Conservation (phyloP, 208 protist species). For the Leishmania arabica region DNA sequence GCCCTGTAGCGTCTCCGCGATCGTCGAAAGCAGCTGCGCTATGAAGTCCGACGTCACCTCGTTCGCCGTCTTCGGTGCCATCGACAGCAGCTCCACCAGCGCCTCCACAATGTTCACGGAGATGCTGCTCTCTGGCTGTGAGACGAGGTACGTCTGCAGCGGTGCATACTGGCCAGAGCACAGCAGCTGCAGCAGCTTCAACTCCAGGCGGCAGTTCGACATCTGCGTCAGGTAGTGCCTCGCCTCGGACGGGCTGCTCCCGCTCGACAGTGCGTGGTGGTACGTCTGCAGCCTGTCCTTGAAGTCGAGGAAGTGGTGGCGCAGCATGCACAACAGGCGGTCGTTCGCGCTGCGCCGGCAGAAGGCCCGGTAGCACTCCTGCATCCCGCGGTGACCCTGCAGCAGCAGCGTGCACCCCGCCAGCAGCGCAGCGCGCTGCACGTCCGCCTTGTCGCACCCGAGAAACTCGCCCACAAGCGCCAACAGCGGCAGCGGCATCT, state of each 20-base stretch:
- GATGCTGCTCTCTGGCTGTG: conserved; percentile 62
- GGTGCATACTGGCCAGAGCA: conserved; percentile 62
- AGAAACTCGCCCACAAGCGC: conserved; percentile 41
- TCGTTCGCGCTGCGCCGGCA: conserved; percentile 43
- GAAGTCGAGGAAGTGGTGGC: conserved; percentile 45
- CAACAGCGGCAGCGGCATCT: conserved; percentile 46
- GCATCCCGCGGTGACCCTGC: conserved; percentile 46
- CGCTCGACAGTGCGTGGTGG: conserved; percentile 24
- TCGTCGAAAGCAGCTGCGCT: conserved; percentile 48
- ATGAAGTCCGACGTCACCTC: conserved; percentile 44
- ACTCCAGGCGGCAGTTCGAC: conserved; percentile 33
- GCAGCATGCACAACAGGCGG: conserved; percentile 44
- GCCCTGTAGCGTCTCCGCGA: conserved; percentile 55
- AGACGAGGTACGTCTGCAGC: conserved; percentile 60
- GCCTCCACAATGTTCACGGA: conserved; percentile 68
- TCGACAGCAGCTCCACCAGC: conserved; percentile 51
- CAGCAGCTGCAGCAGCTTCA: conserved; percentile 65
- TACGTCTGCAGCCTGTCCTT: conserved; percentile 38
- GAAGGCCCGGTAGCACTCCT: conserved; percentile 48
- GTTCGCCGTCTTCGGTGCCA: conserved; percentile 37
- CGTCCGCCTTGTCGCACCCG: conserved; percentile 31
- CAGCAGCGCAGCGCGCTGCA: conserved; percentile 36
- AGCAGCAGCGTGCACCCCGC: conserved; percentile 37
- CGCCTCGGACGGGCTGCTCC: conserved; percentile 28
- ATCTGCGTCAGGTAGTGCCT: conserved; percentile 33